A percentile compares a stretch with the other conserved stretches of the same genome.
phyloP scores from a whole-genome alignment of 352 stramenopile genomes.

The Pythium aphanidermatum region DNA sequence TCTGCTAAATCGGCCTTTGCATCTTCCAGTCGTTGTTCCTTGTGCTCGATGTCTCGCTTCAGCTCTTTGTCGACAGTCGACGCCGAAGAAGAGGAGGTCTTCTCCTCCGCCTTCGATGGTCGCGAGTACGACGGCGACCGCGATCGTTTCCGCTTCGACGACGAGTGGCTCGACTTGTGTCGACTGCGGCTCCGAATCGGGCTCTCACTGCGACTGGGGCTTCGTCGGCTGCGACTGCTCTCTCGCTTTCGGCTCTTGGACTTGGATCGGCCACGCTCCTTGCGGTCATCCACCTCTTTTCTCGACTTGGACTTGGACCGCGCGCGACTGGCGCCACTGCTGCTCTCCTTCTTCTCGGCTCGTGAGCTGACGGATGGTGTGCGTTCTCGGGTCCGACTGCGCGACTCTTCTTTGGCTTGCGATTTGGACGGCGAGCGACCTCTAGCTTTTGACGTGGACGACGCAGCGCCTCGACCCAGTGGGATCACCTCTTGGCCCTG shows the following conservation, averaged over 20 bases:
- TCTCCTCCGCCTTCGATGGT: neutral
- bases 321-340: conserved; percentile 18
- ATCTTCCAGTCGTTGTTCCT: conserved; percentile 32
- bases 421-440: neutral
- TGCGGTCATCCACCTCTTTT: conserved; percentile 16
- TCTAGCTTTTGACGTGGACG: neutral
- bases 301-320: conserved; percentile 36
- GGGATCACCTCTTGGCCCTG: conserved; percentile 41
- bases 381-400: neutral
- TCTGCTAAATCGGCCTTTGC: conserved; percentile 40
- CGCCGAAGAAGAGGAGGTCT: conserved; percentile 12
- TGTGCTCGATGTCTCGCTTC: conserved; percentile 37
- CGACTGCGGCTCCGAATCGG: conserved; percentile 8
- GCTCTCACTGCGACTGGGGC: neutral
- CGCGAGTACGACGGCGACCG: conserved; percentile 14
- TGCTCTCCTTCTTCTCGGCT: neutral
- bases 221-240: neutral
- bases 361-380: neutral
- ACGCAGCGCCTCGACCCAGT: conserved; percentile 30
- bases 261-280: conserved; percentile 4
- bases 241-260: conserved; percentile 17
- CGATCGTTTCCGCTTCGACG: conserved; percentile 10
- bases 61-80: conserved; percentile 29
- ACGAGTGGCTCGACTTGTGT: neutral
- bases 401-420: no score